Percentiles rank a stretch among this genome's conserved stretches.
Evolutionary conservation across 148 eudicot genomes (phyloP).

Genomic region (Vaccinium macrocarpon): DNA sequence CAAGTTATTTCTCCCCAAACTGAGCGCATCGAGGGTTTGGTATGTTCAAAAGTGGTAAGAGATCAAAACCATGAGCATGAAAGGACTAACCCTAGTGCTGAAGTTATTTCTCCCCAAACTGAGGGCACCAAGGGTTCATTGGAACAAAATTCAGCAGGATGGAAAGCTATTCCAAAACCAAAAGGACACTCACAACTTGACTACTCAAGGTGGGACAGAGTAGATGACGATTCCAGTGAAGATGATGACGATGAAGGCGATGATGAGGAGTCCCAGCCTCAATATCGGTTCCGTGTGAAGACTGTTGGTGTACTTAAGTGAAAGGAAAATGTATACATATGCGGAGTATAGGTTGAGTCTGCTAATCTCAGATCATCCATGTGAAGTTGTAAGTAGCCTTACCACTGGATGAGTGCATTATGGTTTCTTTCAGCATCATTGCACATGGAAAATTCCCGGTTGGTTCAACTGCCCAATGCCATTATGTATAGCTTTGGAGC

Average conservation of each 20-base stretch:
- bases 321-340: constrained; percentile 10
- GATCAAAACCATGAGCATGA: constrained; percentile 13
- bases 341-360: not conserved
- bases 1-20: constrained; percentile 20
- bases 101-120: constrained; percentile 17
- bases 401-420: not conserved
- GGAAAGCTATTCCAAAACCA: constrained; percentile 77
- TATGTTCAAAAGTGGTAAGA: constrained; percentile 12
- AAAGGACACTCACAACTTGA: constrained; percentile 82
- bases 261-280: constrained; percentile 67
- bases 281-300: constrained; percentile 67
- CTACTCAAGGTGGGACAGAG: constrained; percentile 79
- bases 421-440: not conserved
- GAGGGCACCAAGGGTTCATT: constrained; percentile 26
- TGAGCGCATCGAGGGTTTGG: not conserved
- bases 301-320: constrained; percentile 61
- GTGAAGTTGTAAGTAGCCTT: not conserved
- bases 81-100: constrained; percentile 12
- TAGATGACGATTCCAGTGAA: constrained; percentile 72
- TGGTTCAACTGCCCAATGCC: not conserved
- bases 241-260: constrained; percentile 58
- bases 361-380: not conserved
- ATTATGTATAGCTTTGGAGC: not conserved
- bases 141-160: constrained; percentile 43
- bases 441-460: not conserved